Evolutionary conservation across 768 basidiomycete genomes (phyloP).

Genomic region (Amanita pseudoporphyria): DNA sequence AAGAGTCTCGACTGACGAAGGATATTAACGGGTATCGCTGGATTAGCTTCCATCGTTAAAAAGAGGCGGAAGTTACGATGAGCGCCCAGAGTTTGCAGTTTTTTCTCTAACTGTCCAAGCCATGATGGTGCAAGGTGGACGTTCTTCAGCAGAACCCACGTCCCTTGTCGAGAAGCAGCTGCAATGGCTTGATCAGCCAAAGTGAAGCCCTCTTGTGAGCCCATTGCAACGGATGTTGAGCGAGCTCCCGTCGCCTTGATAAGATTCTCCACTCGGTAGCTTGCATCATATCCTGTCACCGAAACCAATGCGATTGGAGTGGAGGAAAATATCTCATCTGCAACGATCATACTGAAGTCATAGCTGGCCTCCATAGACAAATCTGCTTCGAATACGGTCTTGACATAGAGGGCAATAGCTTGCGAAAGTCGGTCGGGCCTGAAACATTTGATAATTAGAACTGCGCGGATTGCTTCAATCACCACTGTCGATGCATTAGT

Average conservation of each 20-base stretch:
- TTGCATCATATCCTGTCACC: constrained; percentile 96
- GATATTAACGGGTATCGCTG: constrained; percentile 92
- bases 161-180: constrained; percentile 82
- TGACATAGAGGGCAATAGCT: constrained; percentile 68
- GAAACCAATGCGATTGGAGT: constrained; percentile 89
- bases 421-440: constrained; percentile 88
- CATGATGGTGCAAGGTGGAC: constrained; percentile 93
- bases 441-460: constrained; percentile 82
- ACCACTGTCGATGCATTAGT: constrained; percentile 38
- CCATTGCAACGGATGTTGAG: constrained; percentile 93
- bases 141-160: constrained; percentile 97
- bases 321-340: constrained; percentile 66
- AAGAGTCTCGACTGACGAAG: constrained; percentile 91
- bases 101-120: constrained; percentile 95
- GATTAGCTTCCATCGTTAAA: constrained; percentile 96
- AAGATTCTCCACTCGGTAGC: constrained; percentile 87
- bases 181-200: constrained; percentile 96
- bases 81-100: constrained; percentile 84
- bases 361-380: constrained; percentile 65
- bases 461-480: constrained; percentile 61
- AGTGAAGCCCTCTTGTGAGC: constrained; percentile 94
- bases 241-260: constrained; percentile 68
- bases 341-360: constrained; percentile 70
- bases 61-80: constrained; percentile 92
- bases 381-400: constrained; percentile 69